phyloP scores from a whole-genome alignment of 1,284 basidiomycete species.

The Meira nashicola region DNA sequence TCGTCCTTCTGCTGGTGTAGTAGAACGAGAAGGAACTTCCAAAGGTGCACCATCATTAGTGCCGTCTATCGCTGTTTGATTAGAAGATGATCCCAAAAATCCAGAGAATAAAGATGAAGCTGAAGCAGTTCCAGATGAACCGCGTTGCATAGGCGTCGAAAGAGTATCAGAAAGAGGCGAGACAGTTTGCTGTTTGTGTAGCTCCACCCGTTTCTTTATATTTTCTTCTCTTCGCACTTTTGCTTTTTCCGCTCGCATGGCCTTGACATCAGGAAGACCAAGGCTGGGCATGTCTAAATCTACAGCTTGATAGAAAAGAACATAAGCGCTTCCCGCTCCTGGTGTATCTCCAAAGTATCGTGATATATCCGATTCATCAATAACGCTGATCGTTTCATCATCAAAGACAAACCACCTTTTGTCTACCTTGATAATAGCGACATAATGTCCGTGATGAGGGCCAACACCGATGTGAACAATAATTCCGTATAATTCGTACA shows the following conservation, averaged over 20 bases:
- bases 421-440: conserved; percentile 85
- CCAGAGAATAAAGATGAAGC: background rate
- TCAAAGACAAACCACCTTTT: conserved; percentile 84
- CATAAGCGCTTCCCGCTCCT: conserved; percentile 80
- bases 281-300: conserved; percentile 56
- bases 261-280: conserved; percentile 11
- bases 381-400: conserved; percentile 81
- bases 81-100: background rate
- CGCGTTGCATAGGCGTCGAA: background rate
- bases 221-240: background rate
- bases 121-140: background rate
- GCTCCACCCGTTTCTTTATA: background rate
- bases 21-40: too few species aligned
- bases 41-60: background rate
- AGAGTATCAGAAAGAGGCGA: background rate
- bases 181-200: background rate
- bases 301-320: conserved; percentile 91
- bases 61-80: background rate
- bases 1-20: too few species aligned
- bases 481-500: conserved; percentile 91
- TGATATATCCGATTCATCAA: conserved; percentile 81
- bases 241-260: conserved; percentile 3
- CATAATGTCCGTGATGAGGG: conserved; percentile 93
- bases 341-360: conserved; percentile 89
- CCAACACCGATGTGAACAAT: conserved; percentile 96